Conservation (phyloP, 1,139 yeast species). For the Protomyces inouyei region DNA sequence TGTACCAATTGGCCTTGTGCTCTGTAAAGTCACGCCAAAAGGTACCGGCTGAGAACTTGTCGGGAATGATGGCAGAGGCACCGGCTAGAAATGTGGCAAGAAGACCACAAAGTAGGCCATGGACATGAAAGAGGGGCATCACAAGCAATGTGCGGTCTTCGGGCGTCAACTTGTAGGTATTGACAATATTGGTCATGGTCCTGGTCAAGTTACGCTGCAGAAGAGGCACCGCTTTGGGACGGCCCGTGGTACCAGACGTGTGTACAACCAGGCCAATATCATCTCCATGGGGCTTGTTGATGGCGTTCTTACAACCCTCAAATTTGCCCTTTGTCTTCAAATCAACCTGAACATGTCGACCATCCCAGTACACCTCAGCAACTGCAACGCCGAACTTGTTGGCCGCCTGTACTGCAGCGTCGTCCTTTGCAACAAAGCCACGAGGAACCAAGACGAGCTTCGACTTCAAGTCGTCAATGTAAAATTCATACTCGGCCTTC, state of each 20-base stretch:
- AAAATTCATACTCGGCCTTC: constrained; percentile 56
- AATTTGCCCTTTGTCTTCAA: constrained; percentile 40
- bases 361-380: constrained; percentile 50
- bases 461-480: constrained; percentile 55
- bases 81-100: constrained; percentile 56
- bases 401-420: constrained; percentile 51
- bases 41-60: constrained; percentile 52
- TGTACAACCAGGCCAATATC: constrained; percentile 61
- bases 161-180: constrained; percentile 50
- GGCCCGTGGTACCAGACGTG: constrained; percentile 68
- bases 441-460: constrained; percentile 53
- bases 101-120: constrained; percentile 60
- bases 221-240: constrained; percentile 64
- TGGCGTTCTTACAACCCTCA: constrained; percentile 40
- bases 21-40: constrained; percentile 56
- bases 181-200: constrained; percentile 53
- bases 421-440: constrained; percentile 39
- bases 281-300: constrained; percentile 42
- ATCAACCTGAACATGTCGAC: constrained; percentile 43
- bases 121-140: constrained; percentile 72
- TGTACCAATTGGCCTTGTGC: constrained; percentile 58
- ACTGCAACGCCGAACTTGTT: constrained; percentile 46
- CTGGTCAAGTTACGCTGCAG: constrained; percentile 57
- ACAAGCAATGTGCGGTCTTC: constrained; percentile 56
- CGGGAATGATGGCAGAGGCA: constrained; percentile 57